These are phyloP conservation scores for Sisymbrium irio DNA, from an alignment of 345 rosid species.

Conservation along the genomic window DNA sequence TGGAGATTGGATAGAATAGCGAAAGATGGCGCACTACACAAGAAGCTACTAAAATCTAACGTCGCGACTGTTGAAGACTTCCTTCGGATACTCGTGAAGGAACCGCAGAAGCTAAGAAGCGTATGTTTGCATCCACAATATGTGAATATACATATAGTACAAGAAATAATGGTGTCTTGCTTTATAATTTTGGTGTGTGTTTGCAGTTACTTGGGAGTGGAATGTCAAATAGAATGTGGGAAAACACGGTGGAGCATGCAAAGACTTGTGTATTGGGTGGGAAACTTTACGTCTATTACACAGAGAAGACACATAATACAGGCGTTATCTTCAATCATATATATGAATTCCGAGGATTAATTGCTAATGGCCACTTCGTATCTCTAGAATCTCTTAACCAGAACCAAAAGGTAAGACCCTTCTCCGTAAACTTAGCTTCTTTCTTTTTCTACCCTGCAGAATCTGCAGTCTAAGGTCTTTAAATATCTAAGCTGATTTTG, in stretches of 20 bases:
- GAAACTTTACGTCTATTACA: constrained; percentile 66
- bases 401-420: constrained; percentile 58
- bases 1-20: constrained; percentile 96
- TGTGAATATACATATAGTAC: neutral
- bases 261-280: constrained; percentile 82
- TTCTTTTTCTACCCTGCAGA: neutral
- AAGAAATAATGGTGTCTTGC: neutral
- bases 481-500: neutral
- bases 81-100: constrained; percentile 63
- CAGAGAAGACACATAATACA: constrained; percentile 44
- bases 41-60: constrained; percentile 54
- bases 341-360: constrained; percentile 73
- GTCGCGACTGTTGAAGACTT: constrained; percentile 78
- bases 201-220: constrained; percentile 87
- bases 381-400: constrained; percentile 64
- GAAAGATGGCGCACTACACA: constrained; percentile 88
- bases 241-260: constrained; percentile 83
- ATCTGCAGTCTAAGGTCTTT: neutral
- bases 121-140: constrained; percentile 37
- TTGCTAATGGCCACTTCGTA: constrained; percentile 63
- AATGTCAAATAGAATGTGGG: constrained; percentile 97
- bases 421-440: neutral
- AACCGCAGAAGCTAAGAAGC: constrained; percentile 64
- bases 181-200: constrained; percentile 3
- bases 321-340: constrained; percentile 81